Evolutionary conservation across 225 moss, liverwort and hornwort genomes (phyloP).

Genomic region (Physcomitrium patens): DNA sequence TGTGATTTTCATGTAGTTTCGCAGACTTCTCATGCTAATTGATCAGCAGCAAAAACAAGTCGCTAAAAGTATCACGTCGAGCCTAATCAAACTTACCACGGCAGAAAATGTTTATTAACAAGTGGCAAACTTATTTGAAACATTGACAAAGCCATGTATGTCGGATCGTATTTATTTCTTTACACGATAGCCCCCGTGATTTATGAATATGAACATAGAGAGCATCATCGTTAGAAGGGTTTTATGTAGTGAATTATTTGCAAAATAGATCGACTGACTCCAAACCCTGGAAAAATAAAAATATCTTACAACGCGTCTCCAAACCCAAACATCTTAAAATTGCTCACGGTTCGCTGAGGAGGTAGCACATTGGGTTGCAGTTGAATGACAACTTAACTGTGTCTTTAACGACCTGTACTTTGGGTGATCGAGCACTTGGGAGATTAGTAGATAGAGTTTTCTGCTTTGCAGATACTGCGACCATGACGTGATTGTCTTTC

Average conservation of each 20-base stretch:
- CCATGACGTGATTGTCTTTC: conserved; percentile 90
- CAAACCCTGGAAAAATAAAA: neutral
- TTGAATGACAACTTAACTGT: neutral
- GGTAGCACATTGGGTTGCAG: conserved; percentile 10
- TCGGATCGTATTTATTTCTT: no score
- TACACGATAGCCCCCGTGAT: no score
- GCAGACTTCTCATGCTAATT: neutral
- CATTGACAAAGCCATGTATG: no score
- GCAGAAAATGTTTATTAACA: neutral
- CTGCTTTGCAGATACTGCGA: conserved; percentile 71
- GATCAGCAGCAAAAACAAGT: neutral
- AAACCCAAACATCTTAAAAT: conserved; percentile 24
- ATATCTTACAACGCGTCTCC: neutral
- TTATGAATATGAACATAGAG: no score
- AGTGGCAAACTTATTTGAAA: neutral
- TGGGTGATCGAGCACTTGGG: conserved; percentile 17
- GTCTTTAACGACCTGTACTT: conserved; percentile 5
- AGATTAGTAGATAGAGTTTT: neutral
- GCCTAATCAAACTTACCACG: neutral
- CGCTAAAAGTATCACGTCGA: no score
- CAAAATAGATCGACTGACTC: neutral
- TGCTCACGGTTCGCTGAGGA: neutral
- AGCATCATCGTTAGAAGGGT: neutral
- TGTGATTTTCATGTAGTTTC: neutral
- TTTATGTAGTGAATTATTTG: neutral